Base-by-base conservation (phyloP, 805 yeast species). In the Ogataea chonburiensis region DNA sequence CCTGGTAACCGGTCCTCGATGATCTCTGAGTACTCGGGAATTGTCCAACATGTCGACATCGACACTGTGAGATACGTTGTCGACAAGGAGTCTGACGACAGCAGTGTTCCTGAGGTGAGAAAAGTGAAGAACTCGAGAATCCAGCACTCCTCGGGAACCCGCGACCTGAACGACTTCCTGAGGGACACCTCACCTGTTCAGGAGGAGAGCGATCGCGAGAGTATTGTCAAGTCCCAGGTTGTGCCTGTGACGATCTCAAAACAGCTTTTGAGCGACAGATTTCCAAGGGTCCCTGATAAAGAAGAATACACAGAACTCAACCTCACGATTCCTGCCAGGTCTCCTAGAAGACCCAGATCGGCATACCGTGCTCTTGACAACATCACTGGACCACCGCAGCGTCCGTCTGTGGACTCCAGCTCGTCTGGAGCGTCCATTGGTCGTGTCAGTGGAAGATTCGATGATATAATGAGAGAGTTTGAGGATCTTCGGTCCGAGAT, bases 11-110 rank as follows among this genome's bases (percentile, higher is more conserved):
- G 68, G 37, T 40, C 52, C 2, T 63, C 68, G 1, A 38, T 55
- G 42, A 24, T 61, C 30, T 63, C 67, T 1, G 58, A 60, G 5
- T 63, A 63, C 42, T 61, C 66, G 0, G 68, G 67, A 10, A 48
- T 63, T 11, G 60, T 63, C n/a, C 66, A 63, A 11, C 49, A 60
- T 28, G 63, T 58, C 13, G 65, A 60, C 37, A 53, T 56, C 26
- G 65, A 61, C 38, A 61, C 60, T 11, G 55, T 59, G 20, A 52
- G 42, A 42, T 62, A 52, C 17, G 57, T 59, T 17, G 63, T 54
- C 16, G 57, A 52, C 37, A 39, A 38, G 28, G 46, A 42, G 9
- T 33, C 31, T 4, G 43, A 42, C n/a, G 36, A 24, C 19, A 36
- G 31, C 7, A 24, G 29, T 3, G 42, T 40, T 27, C 47, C 49